Evolutionary conservation across 129 eudicot genomes (phyloP).

Genomic region (Mikania micrantha): DNA sequence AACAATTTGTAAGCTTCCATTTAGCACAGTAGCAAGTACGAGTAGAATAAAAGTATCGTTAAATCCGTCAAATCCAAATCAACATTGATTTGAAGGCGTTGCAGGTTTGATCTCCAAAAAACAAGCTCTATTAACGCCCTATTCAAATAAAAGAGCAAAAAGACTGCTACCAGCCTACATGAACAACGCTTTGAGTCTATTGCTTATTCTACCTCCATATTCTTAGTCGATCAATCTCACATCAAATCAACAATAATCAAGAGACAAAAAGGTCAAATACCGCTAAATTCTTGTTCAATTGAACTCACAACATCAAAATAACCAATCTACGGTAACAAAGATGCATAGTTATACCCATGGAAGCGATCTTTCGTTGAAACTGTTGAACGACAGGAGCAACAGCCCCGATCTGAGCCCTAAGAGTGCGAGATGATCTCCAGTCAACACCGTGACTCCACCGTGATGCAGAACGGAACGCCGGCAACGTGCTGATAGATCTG

Average conservation of each 20-base stretch:
- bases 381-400: conserved; percentile 38
- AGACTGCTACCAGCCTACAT: neutral
- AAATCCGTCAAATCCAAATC: conserved; percentile 9
- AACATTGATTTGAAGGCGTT: neutral
- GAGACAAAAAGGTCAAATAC: no score
- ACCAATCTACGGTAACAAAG: neutral
- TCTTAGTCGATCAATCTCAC: no score
- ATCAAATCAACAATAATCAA: no score
- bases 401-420: conserved; percentile 46
- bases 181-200: neutral
- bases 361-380: conserved; percentile 43
- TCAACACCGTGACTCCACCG: conserved; percentile 59
- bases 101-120: neutral
- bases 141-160: neutral
- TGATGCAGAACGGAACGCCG: conserved; percentile 31
- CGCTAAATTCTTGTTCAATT: neutral
- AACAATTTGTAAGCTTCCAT: neutral
- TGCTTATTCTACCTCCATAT: no score
- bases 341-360: conserved; percentile 49
- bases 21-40: neutral
- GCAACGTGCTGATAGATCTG: conserved; percentile 12
- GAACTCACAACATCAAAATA: conserved; percentile 5
- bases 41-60: neutral
- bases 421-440: conserved; percentile 47
- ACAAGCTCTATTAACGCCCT: neutral